These are phyloP conservation scores for Spinacia oleracea DNA, from an alignment of 179 eudicot species.

Conservation along the genomic window DNA sequence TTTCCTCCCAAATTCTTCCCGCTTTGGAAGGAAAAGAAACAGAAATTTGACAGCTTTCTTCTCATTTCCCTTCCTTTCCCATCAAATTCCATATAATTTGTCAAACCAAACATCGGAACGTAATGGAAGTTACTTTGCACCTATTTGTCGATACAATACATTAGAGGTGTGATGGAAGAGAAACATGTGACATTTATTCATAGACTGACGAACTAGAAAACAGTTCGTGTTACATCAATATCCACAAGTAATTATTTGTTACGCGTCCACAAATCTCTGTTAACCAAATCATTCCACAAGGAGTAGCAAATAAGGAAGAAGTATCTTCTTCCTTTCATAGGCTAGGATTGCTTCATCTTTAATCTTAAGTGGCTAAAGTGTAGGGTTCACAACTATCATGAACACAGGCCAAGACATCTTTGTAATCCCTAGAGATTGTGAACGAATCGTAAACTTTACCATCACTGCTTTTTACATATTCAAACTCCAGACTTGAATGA, in stretches of 20 bases:
- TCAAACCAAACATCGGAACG: too few relatives aligned
- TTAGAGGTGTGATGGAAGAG: neutral
- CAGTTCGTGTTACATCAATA: neutral
- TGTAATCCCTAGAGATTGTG: slow-evolving; percentile 62
- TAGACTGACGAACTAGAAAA: neutral
- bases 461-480: slow-evolving; percentile 71
- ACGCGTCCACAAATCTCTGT: neutral
- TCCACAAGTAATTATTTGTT: neutral
- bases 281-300: neutral
- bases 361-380: slow-evolving; percentile 5
- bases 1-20: too few relatives aligned
- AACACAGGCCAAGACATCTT: slow-evolving; percentile 74
- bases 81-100: too few relatives aligned
- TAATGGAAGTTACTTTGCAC: too few relatives aligned
- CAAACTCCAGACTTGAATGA: slow-evolving; percentile 61
- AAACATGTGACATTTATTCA: neutral
- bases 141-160: too few relatives aligned
- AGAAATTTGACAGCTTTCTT: too few relatives aligned
- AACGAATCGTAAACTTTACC: slow-evolving; percentile 75
- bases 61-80: too few relatives aligned
- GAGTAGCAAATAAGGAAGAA: neutral
- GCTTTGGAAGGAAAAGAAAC: too few relatives aligned
- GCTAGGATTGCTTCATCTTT: slow-evolving; percentile 1
- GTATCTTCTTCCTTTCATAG: neutral
- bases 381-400: slow-evolving; percentile 54